Percentiles rank a stretch among this genome's conserved stretches.
phyloP scores from a whole-genome alignment of 306 rosid species.

The Lotus japonicus region DNA sequence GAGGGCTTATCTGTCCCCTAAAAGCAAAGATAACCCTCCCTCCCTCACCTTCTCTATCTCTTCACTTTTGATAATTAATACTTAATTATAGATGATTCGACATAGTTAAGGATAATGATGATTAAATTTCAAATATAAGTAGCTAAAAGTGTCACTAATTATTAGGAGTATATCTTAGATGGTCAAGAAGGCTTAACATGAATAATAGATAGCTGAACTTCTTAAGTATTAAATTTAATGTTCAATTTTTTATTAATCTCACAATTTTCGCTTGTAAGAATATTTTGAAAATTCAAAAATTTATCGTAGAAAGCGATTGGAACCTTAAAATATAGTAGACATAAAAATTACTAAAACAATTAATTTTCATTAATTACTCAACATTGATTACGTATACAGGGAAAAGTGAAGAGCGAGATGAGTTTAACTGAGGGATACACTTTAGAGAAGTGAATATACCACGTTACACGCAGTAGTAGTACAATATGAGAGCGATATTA shows the following conservation, averaged over 20 bases:
- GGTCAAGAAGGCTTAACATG: no score
- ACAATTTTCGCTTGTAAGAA: no score
- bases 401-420: constrained; percentile 26
- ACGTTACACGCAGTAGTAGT: constrained; percentile 8
- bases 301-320: no score
- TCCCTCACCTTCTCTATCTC: no score
- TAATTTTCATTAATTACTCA: constrained; percentile 19
- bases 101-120: neutral
- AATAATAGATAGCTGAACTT: no score
- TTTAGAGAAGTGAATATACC: constrained; percentile 7
- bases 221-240: no score
- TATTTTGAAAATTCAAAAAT: no score
- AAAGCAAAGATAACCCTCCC: no score
- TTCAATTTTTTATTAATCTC: no score
- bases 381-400: constrained; percentile 27
- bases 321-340: no score
- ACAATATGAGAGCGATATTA: constrained; percentile 6
- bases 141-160: no score
- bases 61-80: neutral
- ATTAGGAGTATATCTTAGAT: no score
- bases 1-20: constrained; percentile 25
- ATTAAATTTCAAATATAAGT: neutral
- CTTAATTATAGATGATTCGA: neutral
- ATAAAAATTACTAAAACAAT: constrained; percentile 15
- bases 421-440: constrained; percentile 30